Evolutionary conservation across 345 rosid species (phyloP), one percentile per base, ranked within the genome.

Genomic region (Boechera retrofracta): DNA sequence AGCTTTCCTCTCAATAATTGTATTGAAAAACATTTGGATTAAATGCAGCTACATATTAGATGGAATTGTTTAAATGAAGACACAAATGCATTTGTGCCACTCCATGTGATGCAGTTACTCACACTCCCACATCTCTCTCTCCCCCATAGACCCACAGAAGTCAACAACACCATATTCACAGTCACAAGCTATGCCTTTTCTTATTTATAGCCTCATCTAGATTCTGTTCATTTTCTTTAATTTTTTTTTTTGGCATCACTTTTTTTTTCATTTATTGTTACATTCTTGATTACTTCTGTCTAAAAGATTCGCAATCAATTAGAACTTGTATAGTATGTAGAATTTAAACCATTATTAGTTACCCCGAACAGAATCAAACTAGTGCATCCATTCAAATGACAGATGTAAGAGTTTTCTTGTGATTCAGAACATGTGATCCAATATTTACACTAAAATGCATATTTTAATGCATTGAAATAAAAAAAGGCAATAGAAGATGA

Each of bases 131-230:
- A 76, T 9, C 35, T 42, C n/a, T 18, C 21, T 56, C 11, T 41
- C 72, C 11, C 11, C 10, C 5, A 18, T 53, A 45, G 53, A 77
- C 11, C 10, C 5, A 18, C 60, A 45, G 53, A 77, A 77, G 80
- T 77, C 64, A 69, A 64, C 71, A 75, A 36, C 64, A 55, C 64
- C 21, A 74, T 35, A 39, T 73, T 8, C 41, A 67, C 35, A 61
- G 64, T 77, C 80, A 63, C 76, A 70, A 70, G 71, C 75, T 63
- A 53, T 35, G 52, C 75, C 71, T 75, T 77, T 63, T 35, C 10
- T 75, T 54, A 69, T 77, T 69, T 69, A 77, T 77, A 44, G 32
- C 59, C 33, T 77, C 80, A 55, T 55, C 74, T 53, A 77, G 58
- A 45, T 77, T 64, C 60, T 70, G 2, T 63, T 63, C 64, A 16